Evolutionary conservation across 2,329 filamentous ascomycete species (phyloP), one percentile per base, ranked within the genome.

Genomic region (Cadophora gregata): DNA sequence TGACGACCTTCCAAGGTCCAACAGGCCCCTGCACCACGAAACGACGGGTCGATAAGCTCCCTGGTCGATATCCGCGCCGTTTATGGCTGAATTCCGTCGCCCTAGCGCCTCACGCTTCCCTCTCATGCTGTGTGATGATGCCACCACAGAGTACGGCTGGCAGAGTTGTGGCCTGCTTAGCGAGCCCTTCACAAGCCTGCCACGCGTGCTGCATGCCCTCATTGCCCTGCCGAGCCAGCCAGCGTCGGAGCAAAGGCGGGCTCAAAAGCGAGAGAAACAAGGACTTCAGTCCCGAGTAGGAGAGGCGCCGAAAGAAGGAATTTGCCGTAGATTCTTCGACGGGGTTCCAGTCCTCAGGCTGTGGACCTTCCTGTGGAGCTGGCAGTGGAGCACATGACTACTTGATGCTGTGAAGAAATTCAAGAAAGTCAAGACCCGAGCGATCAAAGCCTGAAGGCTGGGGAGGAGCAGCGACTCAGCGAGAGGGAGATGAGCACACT

Each of bases 61-160:
- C 56, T 42, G 56, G 36, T 56, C 56, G 38, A 56, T 51, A 60
- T 62, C 60, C 63, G 66, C 55, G 61, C 56, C 64, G 64, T 65
- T 69, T 31, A 65, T 68, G 61, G 68, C 66, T 70, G 62, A 66
- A 67, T 65, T 65, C 55, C 25, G 45, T 42, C 21, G 36, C 25
- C 33, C 53, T 66, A 67, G 63, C 67, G 69, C 65, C 61, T 66
- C 66, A 68, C 67, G 45, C 61, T 70, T 61, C 67, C 67, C 42
- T 65, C 9, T 42, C 51, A 60, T 59, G 59, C 24, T 59, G 59
- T 62, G 63, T 45, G 45, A 63, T 60, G 47, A 12, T 53, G 58
- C 24, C 56, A 21, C 27, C 25, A 6, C 6, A 36, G 5, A 12
- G 31, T 5, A 47, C 10, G 42, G 42, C 42, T 47, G 42, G 19